Evolutionary conservation across 805 yeast species (phyloP), one percentile per base, ranked within the genome.

Genomic region (Lipomyces sp.): DNA sequence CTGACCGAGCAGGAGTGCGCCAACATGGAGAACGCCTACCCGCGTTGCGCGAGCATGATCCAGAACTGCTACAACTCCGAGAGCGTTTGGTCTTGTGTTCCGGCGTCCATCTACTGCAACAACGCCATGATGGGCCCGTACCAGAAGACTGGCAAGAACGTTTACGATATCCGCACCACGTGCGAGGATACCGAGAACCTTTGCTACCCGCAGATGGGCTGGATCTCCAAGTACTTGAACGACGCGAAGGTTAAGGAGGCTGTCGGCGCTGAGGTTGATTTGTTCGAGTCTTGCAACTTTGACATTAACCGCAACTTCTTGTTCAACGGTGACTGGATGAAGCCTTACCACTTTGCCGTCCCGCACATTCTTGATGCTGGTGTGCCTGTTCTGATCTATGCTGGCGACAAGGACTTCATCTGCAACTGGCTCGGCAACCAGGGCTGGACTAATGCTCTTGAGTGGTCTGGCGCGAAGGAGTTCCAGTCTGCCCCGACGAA

Each of bases 351-450:
- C 62, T 63, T 63, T 28, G 81, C 79, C 45, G 87, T 91, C 35
- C 74, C 82, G 22, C 81, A 80, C 40, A 71, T 89, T 55, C 77
- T 91, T 61, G 89, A 88, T 56, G 67, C 76, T 22, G 84, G 76
- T 10, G 63, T 90, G 43, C 96, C 96, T 2, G 90, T 89, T 23
- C 76, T 91, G 67, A 77, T 91, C 56, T 91, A 90, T 63, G 96
- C 96, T 14, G 98, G 98, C 65, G 96, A 90, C 72, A 87, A 88
- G 72, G 98, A 90, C 70, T 90, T 83, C 70, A 90, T 90, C 66
- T 90, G 97, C 73, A 90, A 91, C 74, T 90, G 96, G 96, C 77
- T 91, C 64, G 98, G 97, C 58, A 89, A 89, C 68, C 79, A 81
- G 64, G 93, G 84, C 14, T 86, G 96, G 95, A 75, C 91, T 33